Percentiles rank a stretch among this genome's conserved stretches.
These are phyloP conservation scores for Gracilaria vermiculophylla DNA, from an alignment of 23 red algal species.

Conservation along the genomic window DNA sequence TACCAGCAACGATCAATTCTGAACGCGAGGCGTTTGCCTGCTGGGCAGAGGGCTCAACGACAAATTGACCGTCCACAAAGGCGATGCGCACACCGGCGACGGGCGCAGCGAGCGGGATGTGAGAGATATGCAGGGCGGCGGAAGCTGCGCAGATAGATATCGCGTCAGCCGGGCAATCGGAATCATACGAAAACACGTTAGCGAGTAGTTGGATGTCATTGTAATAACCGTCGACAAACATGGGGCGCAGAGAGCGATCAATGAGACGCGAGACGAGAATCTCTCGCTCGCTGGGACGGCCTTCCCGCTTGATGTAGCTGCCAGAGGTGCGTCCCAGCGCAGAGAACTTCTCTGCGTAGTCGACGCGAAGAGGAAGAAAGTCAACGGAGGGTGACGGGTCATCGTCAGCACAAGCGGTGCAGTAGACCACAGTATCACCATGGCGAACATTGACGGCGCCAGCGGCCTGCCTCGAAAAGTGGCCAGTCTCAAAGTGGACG, in stretches of 20 bases:
- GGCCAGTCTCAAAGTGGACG: conserved; percentile 79
- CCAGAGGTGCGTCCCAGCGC: conserved; percentile 78
- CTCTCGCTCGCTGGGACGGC: conserved; percentile 81
- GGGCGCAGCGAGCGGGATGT: conserved; percentile 70
- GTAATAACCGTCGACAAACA: conserved; percentile 85
- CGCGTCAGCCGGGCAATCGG: conserved; percentile 56
- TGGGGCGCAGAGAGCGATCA: conserved; percentile 87
- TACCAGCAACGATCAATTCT: conserved; percentile 87
- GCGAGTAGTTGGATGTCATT: conserved; percentile 87
- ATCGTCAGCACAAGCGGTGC: conserved; percentile 77
- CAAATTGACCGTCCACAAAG: conserved; percentile 44
- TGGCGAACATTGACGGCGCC: conserved; percentile 85
- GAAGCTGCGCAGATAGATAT: conserved; percentile 76
- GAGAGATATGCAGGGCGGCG: conserved; percentile 75
- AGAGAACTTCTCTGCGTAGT: conserved; percentile 92
- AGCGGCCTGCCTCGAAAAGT: conserved; percentile 85
- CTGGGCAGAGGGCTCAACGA: conserved; percentile 69
- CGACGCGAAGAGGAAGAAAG: conserved; percentile 94
- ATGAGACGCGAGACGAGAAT: conserved; percentile 84
- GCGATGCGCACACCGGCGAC: conserved; percentile 84
- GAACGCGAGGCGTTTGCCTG: conserved; percentile 31
- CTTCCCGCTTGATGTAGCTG: conserved; percentile 88
- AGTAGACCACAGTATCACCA: conserved; percentile 85
- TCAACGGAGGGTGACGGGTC: conserved; percentile 44
- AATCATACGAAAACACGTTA: conserved; percentile 90